Evolutionary conservation across 2,329 filamentous ascomycete species (phyloP), one percentile per base, ranked within the genome.

Genomic region (Mollisiaceae sp.): DNA sequence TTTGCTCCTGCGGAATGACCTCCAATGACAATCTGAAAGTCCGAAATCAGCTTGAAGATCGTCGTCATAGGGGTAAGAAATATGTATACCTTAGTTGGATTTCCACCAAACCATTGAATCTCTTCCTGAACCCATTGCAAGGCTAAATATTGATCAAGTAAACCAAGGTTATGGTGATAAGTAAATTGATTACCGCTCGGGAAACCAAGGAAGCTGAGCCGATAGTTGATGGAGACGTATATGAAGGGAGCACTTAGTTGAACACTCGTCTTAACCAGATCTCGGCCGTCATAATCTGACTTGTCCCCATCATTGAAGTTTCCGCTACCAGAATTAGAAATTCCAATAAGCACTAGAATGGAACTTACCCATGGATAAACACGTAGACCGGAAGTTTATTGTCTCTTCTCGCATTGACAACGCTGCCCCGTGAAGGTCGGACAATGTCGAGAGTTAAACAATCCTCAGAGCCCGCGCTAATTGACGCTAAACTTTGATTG

Each of bases 101-200:
- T 77, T 24, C 79, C 80, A 11, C 79, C 79, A 59, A 82, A 82
- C 0, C 78, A 77, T 0, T 70, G 78, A 45, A 86, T 85, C 66
- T 86, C 85, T 66, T 85, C 81, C 65, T 81, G 79, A 43, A 90
- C 82, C 87, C 87, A 90, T 58, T 64, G 22, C 35, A 90, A 78
- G 18, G 85, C 45, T 8, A 50, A n/a, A 22, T n/a, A 6, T 14
- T 50, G 45, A 50, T 50, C 45, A 11, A 50, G 45, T 8, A 50
- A n/a, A 6, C 45, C 45, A 20, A 50, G n/a, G 20, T 50, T 50
- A 0, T 85, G 86, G 58, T 82, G 82, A 14, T 65, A 38, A 20
- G 50, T 32, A 20, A 64, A 59, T 27, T 62, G 57, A 8, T 52
- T 32, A 11, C 66, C 65, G 32, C 66, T 65, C 14, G 67, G 69